Conservation (phyloP, 2,329 filamentous ascomycete species). For the Berkeleyomyces basicola region DNA sequence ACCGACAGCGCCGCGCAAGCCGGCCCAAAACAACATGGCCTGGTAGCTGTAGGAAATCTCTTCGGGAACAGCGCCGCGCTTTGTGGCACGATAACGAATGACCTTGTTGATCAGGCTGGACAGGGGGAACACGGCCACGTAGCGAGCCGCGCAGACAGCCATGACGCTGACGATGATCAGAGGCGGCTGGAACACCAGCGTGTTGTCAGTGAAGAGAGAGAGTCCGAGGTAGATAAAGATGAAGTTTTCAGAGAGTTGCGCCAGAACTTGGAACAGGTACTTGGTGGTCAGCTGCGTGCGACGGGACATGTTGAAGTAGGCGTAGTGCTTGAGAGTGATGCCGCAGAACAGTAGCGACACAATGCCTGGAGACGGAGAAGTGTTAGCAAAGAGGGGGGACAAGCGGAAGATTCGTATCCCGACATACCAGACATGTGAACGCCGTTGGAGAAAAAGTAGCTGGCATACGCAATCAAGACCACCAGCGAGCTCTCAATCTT, state of each 20-base stretch:
- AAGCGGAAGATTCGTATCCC: slow-evolving; percentile 7
- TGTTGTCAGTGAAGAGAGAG: slow-evolving; percentile 80
- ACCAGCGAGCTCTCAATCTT: slow-evolving; percentile 96
- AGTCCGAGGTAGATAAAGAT: slow-evolving; percentile 98
- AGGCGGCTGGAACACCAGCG: slow-evolving; percentile 79
- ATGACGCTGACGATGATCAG: slow-evolving; percentile 87
- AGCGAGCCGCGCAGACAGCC: slow-evolving; percentile 82
- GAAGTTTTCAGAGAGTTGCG: slow-evolving; percentile 94
- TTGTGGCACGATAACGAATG: slow-evolving; percentile 67
- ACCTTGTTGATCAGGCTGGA: slow-evolving; percentile 84
- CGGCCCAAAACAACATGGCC: slow-evolving; percentile 99
- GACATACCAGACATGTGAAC: slow-evolving; percentile 80
- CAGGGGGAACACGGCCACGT: slow-evolving; percentile 86
- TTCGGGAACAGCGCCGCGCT: slow-evolving; percentile 55
- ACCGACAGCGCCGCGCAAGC: slow-evolving; percentile 83
- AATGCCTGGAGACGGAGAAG: slow-evolving; percentile 44
- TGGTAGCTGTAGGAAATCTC: slow-evolving; percentile 92
- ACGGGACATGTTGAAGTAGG: slow-evolving; percentile 99
- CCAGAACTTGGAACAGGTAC: slow-evolving; percentile 87
- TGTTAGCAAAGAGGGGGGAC: too few relatives aligned
- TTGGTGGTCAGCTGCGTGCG: slow-evolving; percentile 95
- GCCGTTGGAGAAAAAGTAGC: slow-evolving; percentile 95
- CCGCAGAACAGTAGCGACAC: slow-evolving; percentile 94
- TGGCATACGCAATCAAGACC: slow-evolving; percentile 85
- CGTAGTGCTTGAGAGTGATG: slow-evolving; percentile 96